These are phyloP conservation scores for Avena insularis DNA, from an alignment of 176 grass and related monocot genomes.

Conservation along the genomic window DNA sequence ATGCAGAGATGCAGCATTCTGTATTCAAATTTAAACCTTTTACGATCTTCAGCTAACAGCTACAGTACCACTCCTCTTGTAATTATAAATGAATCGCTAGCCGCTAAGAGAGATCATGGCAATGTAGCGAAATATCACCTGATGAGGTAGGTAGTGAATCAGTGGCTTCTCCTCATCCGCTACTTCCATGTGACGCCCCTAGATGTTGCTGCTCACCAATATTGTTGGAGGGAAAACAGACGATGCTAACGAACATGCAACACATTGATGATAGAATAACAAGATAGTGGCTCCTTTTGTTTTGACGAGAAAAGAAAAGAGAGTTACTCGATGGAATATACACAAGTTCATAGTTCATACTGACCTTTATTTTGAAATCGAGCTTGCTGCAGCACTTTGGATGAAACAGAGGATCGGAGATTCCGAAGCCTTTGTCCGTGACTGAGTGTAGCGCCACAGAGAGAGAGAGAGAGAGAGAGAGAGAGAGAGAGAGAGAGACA, in stretches of 20 bases:
- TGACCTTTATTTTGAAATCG: background rate
- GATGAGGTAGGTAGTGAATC: background rate
- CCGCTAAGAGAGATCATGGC: background rate
- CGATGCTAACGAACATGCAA: background rate
- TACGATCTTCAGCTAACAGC: background rate
- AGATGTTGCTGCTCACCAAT: background rate
- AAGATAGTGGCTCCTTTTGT: background rate
- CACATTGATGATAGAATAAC: background rate
- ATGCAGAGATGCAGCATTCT: background rate
- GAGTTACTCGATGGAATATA: background rate
- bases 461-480: background rate
- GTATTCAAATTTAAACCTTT: background rate
- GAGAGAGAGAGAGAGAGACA: background rate
- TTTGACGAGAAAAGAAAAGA: background rate
- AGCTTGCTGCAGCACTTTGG: background rate
- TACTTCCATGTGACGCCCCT: background rate
- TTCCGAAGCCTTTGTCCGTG: background rate
- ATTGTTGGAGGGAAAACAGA: background rate
- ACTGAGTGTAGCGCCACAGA: background rate
- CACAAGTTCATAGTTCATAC: background rate
- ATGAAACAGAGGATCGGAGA: too few relatives aligned
- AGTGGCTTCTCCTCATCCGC: constrained; percentile 1
- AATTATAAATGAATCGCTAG: background rate
- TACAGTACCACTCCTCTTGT: background rate
- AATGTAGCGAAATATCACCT: background rate